A percentile compares a stretch with the other conserved stretches of the same genome.
Conservation (phyloP, 1,284 basidiomycete genomes). For the Ustilago vetiveriae region DNA sequence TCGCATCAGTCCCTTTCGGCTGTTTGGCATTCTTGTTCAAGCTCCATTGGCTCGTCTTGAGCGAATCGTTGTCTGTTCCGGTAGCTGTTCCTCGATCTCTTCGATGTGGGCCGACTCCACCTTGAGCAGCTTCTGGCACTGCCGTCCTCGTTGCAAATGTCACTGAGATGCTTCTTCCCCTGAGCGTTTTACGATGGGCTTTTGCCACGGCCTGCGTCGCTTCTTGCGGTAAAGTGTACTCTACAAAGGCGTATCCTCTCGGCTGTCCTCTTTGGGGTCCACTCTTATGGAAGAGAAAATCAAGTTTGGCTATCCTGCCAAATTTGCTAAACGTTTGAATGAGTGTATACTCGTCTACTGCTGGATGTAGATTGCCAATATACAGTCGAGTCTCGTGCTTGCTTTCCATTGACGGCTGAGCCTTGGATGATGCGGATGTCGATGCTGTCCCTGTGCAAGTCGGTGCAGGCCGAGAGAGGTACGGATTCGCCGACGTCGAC, state of each 20-base stretch:
- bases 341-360: conserved; percentile 85
- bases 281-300: conserved; percentile 93
- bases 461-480: conserved; percentile 22
- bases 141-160: conserved; percentile 82
- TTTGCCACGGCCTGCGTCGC: conserved; percentile 80
- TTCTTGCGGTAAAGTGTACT: conserved; percentile 74
- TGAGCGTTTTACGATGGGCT: conserved; percentile 81
- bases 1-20: conserved; percentile 77
- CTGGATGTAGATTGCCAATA: conserved; percentile 86
- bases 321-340: conserved; percentile 89
- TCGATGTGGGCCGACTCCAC: conserved; percentile 42
- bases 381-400: conserved; percentile 75
- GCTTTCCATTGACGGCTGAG: neutral
- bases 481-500: conserved; percentile 1
- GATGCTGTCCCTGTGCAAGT: neutral
- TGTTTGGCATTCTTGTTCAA: conserved; percentile 78
- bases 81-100: conserved; percentile 11
- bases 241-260: conserved; percentile 92
- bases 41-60: conserved; percentile 85
- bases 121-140: neutral
- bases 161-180: conserved; percentile 86
- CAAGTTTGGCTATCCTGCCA: conserved; percentile 89
- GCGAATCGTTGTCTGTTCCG: conserved; percentile 70
- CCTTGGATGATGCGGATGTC: neutral
- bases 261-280: conserved; percentile 89